Conservation (phyloP, 305 asterid genomes). For the Fraxinus sp. region DNA sequence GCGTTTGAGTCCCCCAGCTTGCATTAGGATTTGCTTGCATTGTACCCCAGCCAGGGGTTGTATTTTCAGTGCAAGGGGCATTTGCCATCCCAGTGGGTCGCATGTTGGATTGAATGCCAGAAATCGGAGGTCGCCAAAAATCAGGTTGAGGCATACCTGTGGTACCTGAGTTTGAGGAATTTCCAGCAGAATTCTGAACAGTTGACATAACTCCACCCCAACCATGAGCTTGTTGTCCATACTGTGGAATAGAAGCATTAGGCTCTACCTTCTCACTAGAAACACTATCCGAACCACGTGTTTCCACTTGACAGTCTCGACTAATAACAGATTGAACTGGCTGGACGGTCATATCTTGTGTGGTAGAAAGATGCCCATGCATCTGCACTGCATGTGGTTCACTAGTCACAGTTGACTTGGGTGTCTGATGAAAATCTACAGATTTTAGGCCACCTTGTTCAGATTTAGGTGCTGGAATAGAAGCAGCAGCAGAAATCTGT, state of each 20-base stretch:
- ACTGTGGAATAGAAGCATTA: constrained; percentile 30
- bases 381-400: constrained; percentile 46
- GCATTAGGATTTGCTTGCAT: constrained; percentile 41
- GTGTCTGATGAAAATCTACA: constrained; percentile 35
- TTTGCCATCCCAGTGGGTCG: constrained; percentile 50
- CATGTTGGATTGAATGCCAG: constrained; percentile 56
- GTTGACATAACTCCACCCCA: constrained; percentile 49
- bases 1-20: constrained; percentile 39
- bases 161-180: constrained; percentile 45
- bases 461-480: constrained; percentile 48
- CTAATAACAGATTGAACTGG: constrained; percentile 40
- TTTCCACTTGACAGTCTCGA: constrained; percentile 52
- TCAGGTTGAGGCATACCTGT: constrained; percentile 56
- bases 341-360: constrained; percentile 26
- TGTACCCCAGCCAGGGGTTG: constrained; percentile 58
- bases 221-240: constrained; percentile 49
- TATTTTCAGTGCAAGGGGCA: constrained; percentile 62
- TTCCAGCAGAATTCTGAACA: constrained; percentile 53
- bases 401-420: constrained; percentile 30
- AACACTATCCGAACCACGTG: constrained; percentile 40
- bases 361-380: constrained; percentile 36
- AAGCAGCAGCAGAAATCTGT: constrained; percentile 41
- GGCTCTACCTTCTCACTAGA: constrained; percentile 35
- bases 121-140: constrained; percentile 54
- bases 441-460: constrained; percentile 39